phyloP scores from a whole-genome alignment of 805 yeast species.

The Candida maris region DNA sequence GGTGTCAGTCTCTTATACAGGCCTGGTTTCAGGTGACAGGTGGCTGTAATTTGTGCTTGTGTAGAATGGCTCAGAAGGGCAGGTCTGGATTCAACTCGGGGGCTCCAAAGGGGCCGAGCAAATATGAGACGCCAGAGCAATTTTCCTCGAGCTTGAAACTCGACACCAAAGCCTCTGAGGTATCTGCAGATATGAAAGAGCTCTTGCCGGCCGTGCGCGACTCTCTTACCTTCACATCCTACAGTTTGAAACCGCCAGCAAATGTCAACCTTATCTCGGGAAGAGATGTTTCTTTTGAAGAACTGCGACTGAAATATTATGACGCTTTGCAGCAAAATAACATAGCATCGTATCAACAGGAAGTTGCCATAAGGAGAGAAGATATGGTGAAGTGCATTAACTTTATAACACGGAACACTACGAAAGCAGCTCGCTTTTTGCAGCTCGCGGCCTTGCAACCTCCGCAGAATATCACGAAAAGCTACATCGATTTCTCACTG shows the following conservation, averaged over 20 bases:
- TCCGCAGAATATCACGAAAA: slow-evolving; percentile 22
- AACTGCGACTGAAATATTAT: slow-evolving; percentile 43
- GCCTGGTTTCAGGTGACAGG: too few relatives aligned
- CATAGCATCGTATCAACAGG: slow-evolving; percentile 37
- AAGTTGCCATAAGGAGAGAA: slow-evolving; percentile 37
- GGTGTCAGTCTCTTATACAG: too few relatives aligned
- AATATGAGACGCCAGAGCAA: slow-evolving; percentile 5
- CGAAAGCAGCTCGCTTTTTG: slow-evolving; percentile 54
- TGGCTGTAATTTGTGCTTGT: too few relatives aligned
- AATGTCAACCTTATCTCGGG: slow-evolving; percentile 45
- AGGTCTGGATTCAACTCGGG: too few relatives aligned
- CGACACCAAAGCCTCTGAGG: slow-evolving; percentile 8
- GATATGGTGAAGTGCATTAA: slow-evolving; percentile 45
- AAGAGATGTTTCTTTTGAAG: slow-evolving; percentile 54
- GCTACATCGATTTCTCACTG: slow-evolving; percentile 34
- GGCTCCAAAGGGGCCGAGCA: too few relatives aligned
- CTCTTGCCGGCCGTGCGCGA: slow-evolving; percentile 14
- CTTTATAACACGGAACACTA: slow-evolving; percentile 37
- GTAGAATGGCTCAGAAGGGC: too few relatives aligned
- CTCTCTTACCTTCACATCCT: slow-evolving; percentile 38
- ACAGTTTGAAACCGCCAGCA: slow-evolving; percentile 48
- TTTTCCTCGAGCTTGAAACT: slow-evolving; percentile 5
- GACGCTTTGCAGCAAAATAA: slow-evolving; percentile 38
- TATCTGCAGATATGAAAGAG: slow-evolving; percentile 26
- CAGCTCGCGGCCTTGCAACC: slow-evolving; percentile 41